Conservation (phyloP, 768 basidiomycete species). For the Cystobasidium tubakii region DNA sequence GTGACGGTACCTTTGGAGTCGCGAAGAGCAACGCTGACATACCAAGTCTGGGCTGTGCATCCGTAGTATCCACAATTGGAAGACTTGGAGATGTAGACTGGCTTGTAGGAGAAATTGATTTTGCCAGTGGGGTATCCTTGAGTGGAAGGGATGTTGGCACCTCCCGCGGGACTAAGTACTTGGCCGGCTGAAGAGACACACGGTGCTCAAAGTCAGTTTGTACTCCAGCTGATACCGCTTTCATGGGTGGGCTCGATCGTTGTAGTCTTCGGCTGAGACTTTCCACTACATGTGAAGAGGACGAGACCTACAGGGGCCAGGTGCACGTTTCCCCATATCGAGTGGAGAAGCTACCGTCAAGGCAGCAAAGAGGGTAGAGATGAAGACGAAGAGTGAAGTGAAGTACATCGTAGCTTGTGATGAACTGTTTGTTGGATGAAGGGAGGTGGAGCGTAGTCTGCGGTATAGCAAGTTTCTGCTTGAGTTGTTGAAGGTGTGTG, state of each 20-base stretch:
- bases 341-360: background rate
- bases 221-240: no score
- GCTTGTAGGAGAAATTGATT: conserved; percentile 4
- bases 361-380: background rate
- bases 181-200: conserved; percentile 2
- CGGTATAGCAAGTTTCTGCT: no score
- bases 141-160: background rate
- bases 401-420: conserved; percentile 2
- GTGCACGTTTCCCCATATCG: background rate
- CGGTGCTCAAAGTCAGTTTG: no score
- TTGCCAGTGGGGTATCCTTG: conserved; percentile 9
- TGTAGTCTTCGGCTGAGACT: no score
- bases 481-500: no score
- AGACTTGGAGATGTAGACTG: background rate
- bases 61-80: conserved; percentile 2
- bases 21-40: conserved; percentile 3
- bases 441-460: no score
- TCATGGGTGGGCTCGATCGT: no score
- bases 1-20: background rate
- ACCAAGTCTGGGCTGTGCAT: conserved; percentile 17
- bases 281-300: no score
- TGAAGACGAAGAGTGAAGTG: background rate
- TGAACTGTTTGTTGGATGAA: background rate
- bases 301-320: background rate
- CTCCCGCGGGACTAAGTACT: background rate